phyloP scores from a whole-genome alignment of 176 grass and related monocot species.

The Eleusine coracana region DNA sequence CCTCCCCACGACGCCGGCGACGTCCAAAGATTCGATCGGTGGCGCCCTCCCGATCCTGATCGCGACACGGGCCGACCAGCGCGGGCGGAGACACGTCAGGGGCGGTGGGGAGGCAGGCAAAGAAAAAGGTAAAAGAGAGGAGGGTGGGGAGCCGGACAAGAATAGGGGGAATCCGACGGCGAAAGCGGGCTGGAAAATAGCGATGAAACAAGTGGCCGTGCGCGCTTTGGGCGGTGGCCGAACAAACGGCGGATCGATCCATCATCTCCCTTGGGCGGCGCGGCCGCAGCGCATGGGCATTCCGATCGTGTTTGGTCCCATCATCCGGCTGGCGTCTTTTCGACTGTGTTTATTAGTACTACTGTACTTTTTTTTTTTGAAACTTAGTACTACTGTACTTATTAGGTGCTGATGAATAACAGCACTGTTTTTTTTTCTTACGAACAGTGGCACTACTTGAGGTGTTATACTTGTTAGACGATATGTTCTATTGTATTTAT shows the following conservation, averaged over 20 bases:
- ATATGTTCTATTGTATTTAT: no score
- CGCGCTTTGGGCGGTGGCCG: background rate
- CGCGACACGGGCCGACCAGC: background rate
- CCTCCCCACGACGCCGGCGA: background rate
- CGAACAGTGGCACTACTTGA: no score
- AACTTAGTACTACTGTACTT: no score
- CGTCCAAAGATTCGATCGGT: constrained; percentile 31
- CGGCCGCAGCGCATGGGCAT: background rate
- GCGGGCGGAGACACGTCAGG: constrained; percentile 21
- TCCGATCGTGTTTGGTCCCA: background rate
- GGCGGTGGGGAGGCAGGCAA: background rate
- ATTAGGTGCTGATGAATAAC: no score
- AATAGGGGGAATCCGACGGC: constrained; percentile 22
- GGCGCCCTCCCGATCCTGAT: constrained; percentile 15
- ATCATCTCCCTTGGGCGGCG: background rate
- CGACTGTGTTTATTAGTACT: no score
- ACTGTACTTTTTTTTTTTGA: no score
- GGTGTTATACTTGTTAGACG: no score
- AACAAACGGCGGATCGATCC: background rate
- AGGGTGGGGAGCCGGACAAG: constrained; percentile 5
- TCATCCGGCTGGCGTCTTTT: background rate
- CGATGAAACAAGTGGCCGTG: background rate
- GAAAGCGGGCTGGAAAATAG: constrained; percentile 12
- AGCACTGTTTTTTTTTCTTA: no score
- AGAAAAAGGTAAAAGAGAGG: background rate